Base-by-base conservation (phyloP, 768 basidiomycete genomes). In the Podaxis pistillaris region DNA sequence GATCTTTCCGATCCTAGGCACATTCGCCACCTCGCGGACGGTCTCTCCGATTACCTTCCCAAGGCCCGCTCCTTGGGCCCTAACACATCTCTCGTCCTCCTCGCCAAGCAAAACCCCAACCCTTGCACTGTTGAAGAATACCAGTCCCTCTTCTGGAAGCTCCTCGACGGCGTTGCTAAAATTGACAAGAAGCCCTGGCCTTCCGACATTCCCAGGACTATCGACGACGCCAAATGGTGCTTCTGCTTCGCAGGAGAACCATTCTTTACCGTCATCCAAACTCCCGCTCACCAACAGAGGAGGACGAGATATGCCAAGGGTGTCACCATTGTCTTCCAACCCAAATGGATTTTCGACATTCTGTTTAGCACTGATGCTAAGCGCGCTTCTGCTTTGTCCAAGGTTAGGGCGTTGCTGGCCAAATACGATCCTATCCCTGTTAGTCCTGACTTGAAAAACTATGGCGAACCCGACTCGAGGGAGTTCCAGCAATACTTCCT, bases 181-280 rank as follows among this genome's bases (percentile, higher is more conserved):
- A 33, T 33, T 33, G 33, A 33, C 9, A 33, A 33, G 33, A 33
- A 33, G 24, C 30, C 52, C 52, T 54, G 13, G 52, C 52, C 52
- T 30, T 22, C 28, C 4, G 11, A 54, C 30, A 54, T 54, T 11
- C 52, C 52, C 7, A 54, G 28, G 52, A 30, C 52, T 3, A 54
- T 54, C 30, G 52, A 54, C 30, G 52, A 54, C 15, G 33, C 33
- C 12, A 54, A 50, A 50, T 50, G 52, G 52, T 54, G 52, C 33
- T 54, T 54, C 52, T 54, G 52, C 52, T 54, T 54, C n/a, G 52
- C 24, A 26, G 33, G 52, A 11, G 52, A 54, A n/a, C 52, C 52
- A 28, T 30, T 54, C 33, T 33, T 33, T 33, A 33, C 33, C 33
- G 33, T 33, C 33, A 33, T 33, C 33, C 33, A 33, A 33, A 54